phyloP scores from a whole-genome alignment of 1,284 basidiomycete species.

The Microbotryomycetes sp. region DNA sequence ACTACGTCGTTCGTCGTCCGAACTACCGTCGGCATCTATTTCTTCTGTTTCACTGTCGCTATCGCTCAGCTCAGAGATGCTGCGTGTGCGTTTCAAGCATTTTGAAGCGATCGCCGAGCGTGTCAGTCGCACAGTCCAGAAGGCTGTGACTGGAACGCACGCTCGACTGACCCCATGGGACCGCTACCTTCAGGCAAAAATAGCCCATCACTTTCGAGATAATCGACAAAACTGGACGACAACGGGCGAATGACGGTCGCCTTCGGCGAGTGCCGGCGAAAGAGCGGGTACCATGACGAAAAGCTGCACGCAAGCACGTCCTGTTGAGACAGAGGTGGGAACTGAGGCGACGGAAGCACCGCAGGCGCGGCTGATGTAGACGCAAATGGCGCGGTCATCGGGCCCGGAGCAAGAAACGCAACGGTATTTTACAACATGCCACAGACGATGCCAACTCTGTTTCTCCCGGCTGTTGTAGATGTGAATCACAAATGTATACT shows the following conservation, averaged over 20 bases:
- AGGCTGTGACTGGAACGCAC: no score
- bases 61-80: conserved; percentile 46
- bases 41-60: conserved; percentile 39
- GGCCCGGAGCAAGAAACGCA: not conserved
- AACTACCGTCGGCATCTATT: conserved; percentile 23
- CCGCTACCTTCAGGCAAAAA: conserved; percentile 77
- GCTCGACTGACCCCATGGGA: conserved; percentile 35
- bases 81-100: conserved; percentile 36
- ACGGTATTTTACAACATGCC: not conserved
- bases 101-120: not conserved
- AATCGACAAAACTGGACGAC: conserved; percentile 57
- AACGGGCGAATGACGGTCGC: conserved; percentile 70
- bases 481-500: not conserved
- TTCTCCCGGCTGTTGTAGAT: not conserved
- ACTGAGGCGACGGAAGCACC: conserved; percentile 33
- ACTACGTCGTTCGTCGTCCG: conserved; percentile 30
- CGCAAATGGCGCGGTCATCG: not conserved
- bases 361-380: not conserved
- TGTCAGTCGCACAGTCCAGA: not conserved
- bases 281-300: conserved; percentile 77
- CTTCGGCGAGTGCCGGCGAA: conserved; percentile 62
- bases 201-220: conserved; percentile 70
- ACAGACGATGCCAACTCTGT: not conserved
- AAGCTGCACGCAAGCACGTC: conserved; percentile 72
- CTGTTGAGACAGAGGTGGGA: conserved; percentile 50